A percentile compares a stretch with the other conserved stretches of the same genome.
Evolutionary conservation across 2,329 filamentous ascomycete species (phyloP).

Genomic region (Fusarium papillatum): DNA sequence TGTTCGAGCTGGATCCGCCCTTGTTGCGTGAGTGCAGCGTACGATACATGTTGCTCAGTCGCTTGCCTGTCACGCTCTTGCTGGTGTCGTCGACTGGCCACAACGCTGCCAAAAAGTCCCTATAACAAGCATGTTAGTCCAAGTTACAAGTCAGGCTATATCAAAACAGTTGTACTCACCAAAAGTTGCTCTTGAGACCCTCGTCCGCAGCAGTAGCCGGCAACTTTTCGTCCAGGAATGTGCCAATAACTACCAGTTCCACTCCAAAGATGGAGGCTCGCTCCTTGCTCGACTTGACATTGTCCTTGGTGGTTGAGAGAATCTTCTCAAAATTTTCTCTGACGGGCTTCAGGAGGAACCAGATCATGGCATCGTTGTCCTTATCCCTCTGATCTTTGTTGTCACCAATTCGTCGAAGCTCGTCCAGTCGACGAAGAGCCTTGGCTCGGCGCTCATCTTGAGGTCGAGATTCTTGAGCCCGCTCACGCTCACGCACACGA

Average conservation of each 20-base stretch:
- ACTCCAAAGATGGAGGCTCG: constrained; percentile 72
- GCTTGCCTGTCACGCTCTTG: constrained; percentile 58
- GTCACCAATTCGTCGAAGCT: constrained; percentile 61
- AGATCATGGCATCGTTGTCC: constrained; percentile 62
- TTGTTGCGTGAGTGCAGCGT: constrained; percentile 53
- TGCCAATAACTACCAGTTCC: constrained; percentile 72
- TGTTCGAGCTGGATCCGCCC: constrained; percentile 44
- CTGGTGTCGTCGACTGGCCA: constrained; percentile 62
- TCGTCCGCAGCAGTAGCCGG: constrained; percentile 57
- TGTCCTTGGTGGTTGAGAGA: constrained; percentile 71
- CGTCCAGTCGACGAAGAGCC: constrained; percentile 56
- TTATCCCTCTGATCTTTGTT: constrained; percentile 62
- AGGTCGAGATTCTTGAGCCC: constrained; percentile 46
- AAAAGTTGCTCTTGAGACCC: constrained; percentile 63
- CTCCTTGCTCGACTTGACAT: constrained; percentile 72
- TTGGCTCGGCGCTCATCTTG: constrained; percentile 57
- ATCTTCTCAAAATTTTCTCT: constrained; percentile 71
- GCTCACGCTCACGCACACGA: constrained; percentile 42
- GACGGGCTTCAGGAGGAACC: constrained; percentile 69
- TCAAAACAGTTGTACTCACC: constrained; percentile 53
- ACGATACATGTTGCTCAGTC: constrained; percentile 60
- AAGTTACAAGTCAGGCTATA: background rate
- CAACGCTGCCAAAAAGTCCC: constrained; percentile 60
- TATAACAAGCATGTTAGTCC: constrained; percentile 41
- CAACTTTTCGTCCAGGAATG: constrained; percentile 67